Conservation (phyloP, 192 early-diverging fungal species). For the Kickxella alabastrina region DNA sequence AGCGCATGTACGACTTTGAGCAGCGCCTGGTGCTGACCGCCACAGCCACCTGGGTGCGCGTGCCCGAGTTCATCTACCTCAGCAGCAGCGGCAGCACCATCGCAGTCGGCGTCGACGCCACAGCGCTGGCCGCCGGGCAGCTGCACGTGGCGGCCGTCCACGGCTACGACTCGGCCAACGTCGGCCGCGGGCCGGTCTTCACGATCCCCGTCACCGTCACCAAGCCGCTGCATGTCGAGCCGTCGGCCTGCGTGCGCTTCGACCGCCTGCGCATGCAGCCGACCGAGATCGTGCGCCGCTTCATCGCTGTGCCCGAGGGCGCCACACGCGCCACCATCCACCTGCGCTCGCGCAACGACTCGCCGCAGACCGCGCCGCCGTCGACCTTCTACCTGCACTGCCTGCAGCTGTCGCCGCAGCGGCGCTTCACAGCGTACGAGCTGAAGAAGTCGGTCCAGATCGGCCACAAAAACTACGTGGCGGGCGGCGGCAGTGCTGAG, state of each 20-base stretch:
- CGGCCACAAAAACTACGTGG: conserved; percentile 59
- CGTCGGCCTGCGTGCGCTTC: conserved; percentile 54
- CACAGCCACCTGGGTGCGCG: conserved; percentile 71
- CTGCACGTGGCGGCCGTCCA: conserved; percentile 75
- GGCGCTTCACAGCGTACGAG: conserved; percentile 60
- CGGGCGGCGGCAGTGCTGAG: conserved; percentile 58
- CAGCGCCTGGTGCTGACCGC: conserved; percentile 67
- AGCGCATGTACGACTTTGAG: conserved; percentile 72
- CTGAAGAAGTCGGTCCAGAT: conserved; percentile 56
- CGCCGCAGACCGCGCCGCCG: conserved; percentile 46
- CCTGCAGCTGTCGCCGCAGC: conserved; percentile 70
- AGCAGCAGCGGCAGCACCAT: conserved; percentile 65
- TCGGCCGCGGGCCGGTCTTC: conserved; percentile 77
- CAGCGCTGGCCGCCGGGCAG: conserved; percentile 66
- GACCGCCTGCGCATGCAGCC: conserved; percentile 62
- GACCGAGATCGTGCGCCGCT: conserved; percentile 74
- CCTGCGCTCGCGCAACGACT: conserved; percentile 25
- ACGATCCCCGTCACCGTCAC: conserved; percentile 83
- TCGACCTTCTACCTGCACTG: conserved; percentile 67
- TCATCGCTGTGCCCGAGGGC: conserved; percentile 76
- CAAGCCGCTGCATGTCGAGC: conserved; percentile 62
- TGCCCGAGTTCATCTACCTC: conserved; percentile 70
- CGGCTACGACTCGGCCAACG: conserved; percentile 72
- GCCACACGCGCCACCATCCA: conserved; percentile 70
- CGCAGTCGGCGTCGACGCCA: conserved; percentile 73